Evolutionary conservation across 1,284 basidiomycete species (phyloP).

Genomic region (Sporisorium exsertum): DNA sequence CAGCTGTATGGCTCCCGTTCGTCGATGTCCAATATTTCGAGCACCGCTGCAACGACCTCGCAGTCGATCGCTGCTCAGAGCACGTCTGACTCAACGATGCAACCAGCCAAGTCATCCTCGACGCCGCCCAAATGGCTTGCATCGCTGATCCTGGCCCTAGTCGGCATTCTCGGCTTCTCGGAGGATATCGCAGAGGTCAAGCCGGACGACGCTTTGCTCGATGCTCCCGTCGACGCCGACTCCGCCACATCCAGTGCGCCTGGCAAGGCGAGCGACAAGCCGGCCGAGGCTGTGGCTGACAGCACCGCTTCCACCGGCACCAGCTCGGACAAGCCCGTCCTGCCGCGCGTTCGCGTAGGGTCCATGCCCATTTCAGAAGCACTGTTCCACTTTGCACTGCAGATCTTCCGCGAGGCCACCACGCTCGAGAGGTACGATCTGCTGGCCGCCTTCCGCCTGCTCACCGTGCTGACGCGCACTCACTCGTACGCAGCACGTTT

Average conservation of each 20-base stretch:
- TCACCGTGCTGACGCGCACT: conserved; percentile 59
- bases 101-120: conserved; percentile 1
- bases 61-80: neutral
- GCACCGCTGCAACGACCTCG: neutral
- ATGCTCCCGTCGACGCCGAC: conserved; percentile 13
- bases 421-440: conserved; percentile 50
- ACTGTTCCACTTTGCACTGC: conserved; percentile 47
- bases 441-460: conserved; percentile 60
- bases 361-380: conserved; percentile 60
- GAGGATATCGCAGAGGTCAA: conserved; percentile 78
- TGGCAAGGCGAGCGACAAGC: neutral
- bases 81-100: neutral
- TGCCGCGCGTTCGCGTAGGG: conserved; percentile 25
- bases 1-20: conserved; percentile 28
- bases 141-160: conserved; percentile 37
- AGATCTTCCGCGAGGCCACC: conserved; percentile 67
- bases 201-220: conserved; percentile 41
- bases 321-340: neutral
- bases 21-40: conserved; percentile 46
- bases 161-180: conserved; percentile 76
- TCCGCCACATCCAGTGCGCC: neutral
- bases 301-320: neutral
- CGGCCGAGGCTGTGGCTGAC: neutral
- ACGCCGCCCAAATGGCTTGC: conserved; percentile 46
- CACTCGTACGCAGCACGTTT: conserved; percentile 44